These are phyloP conservation scores for Mycocentrospora acerina DNA, from an alignment of 2,329 filamentous ascomycete genomes.

Conservation along the genomic window DNA sequence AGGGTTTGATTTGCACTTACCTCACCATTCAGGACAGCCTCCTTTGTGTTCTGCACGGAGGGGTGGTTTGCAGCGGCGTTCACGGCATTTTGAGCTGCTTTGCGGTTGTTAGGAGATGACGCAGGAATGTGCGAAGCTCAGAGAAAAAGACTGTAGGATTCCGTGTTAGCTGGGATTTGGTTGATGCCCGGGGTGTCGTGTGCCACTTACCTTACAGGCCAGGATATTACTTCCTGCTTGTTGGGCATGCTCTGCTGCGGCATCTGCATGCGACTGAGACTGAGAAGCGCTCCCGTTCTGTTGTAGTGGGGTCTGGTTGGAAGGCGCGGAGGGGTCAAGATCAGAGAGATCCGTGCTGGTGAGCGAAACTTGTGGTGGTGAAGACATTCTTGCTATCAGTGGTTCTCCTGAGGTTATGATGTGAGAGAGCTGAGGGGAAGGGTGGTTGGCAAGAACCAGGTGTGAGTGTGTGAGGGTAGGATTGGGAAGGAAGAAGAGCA, in stretches of 20 bases:
- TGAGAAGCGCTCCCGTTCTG: no score
- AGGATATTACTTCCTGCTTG: conserved; percentile 40
- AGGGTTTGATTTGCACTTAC: conserved; percentile 31
- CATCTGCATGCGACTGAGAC: no score
- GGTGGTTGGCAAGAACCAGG: not conserved
- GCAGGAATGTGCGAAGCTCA: conserved; percentile 34
- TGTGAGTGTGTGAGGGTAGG: not conserved
- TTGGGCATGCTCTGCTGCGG: no score
- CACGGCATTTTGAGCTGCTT: conserved; percentile 53
- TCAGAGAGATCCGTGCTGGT: conserved; percentile 27
- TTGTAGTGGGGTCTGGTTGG: conserved; percentile 16
- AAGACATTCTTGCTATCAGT: conserved; percentile 25
- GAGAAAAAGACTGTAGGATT: conserved; percentile 39
- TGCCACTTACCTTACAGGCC: conserved; percentile 48
- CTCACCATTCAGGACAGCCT: conserved; percentile 48
- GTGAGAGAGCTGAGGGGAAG: no score
- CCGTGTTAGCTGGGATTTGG: conserved; percentile 39
- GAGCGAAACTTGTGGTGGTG: conserved; percentile 34
- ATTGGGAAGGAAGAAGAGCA: not conserved
- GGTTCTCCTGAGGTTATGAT: no score
- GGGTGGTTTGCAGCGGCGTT: conserved; percentile 52
- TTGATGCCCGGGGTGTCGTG: conserved; percentile 27
- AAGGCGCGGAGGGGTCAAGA: conserved; percentile 28
- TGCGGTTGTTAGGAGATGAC: conserved; percentile 32
- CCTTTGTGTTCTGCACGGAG: conserved; percentile 49